Conservation (phyloP, 1,284 basidiomycete genomes). For the Singerocomus inundabilis region DNA sequence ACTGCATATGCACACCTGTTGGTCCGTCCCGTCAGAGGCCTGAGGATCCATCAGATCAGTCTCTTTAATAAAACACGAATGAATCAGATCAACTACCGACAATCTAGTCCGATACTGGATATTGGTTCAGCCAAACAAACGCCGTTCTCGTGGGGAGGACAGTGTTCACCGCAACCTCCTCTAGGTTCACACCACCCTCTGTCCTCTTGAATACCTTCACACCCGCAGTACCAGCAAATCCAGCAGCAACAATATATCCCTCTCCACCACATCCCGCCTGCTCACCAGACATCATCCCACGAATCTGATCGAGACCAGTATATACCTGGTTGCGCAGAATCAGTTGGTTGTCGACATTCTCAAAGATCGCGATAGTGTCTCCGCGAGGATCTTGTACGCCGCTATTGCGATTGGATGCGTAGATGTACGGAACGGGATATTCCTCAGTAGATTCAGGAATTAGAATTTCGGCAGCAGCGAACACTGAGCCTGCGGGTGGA, state of each 20-base stretch:
- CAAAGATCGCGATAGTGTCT: conserved; percentile 63
- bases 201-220: too few species aligned
- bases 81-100: too few species aligned
- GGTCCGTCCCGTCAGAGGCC: too few species aligned
- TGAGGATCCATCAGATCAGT: too few species aligned
- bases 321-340: conserved; percentile 52
- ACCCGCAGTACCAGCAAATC: conserved; percentile 21
- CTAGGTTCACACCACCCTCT: not conserved
- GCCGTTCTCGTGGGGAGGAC: conserved; percentile 6
- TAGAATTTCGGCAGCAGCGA: conserved; percentile 59
- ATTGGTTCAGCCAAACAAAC: conserved; percentile 32
- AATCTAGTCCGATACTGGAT: too few species aligned
- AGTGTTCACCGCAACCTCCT: conserved; percentile 50
- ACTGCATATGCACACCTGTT: too few species aligned
- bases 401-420: conserved; percentile 67
- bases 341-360: conserved; percentile 43
- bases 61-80: too few species aligned
- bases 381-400: conserved; percentile 49
- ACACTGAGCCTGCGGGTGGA: conserved; percentile 46
- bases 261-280: conserved; percentile 24
- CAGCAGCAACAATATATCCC: too few species aligned
- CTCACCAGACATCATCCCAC: conserved; percentile 59
- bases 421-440: conserved; percentile 57
- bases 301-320: conserved; percentile 62
- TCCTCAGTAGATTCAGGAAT: conserved; percentile 46